Evolutionary conservation across 164 flowering plant genomes (phyloP), one percentile per base, ranked within the genome.

Genomic region (Nymphaea colorata): DNA sequence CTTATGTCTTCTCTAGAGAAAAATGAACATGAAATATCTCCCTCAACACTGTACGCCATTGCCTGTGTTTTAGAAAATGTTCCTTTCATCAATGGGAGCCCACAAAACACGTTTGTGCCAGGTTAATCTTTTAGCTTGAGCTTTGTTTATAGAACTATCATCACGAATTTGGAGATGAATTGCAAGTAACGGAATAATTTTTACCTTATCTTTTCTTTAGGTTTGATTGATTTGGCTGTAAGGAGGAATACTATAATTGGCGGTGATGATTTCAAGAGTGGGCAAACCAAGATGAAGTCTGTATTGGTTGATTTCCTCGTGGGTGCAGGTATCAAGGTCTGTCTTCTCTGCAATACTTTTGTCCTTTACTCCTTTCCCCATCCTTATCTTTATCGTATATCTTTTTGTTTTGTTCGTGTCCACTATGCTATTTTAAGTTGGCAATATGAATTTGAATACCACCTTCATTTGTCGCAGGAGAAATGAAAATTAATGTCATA

Each of bases 51-150:
- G 79, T 87, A 73, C 80, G 96, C 91, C 42, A 66, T 95, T 44
- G 99, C 99, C 47, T 95, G 98, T 79, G 74, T 89, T n/a, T 72
- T 78, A 65, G 99, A 95, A 74, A 80, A 89, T 68, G 79, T 95
- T 44, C 99, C 99, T 3, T 92, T 86, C 80, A 84, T 95, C 83
- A 95, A 92, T 78, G 99, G 99, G 68, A 92, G 99, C 85, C 99
- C 97, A 36, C 99, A 95, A 70, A 95, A 95, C 85, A 95, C 98
- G 55, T 95, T 95, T 78, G 99, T 92, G n/a, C 99, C 99, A 69
- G 98, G 98, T 87, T 65, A 3, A 8, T 8, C 8, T 8, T 51
- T 51, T 15, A 51, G 14, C 36, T 25, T 25, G 36, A 25, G 36
- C 36, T 25, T 25, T 25, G 36, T 25, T 25, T 61, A 17, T 61